Conservation (phyloP, 257 asterid species). For the Solanum megistacrolobum region DNA sequence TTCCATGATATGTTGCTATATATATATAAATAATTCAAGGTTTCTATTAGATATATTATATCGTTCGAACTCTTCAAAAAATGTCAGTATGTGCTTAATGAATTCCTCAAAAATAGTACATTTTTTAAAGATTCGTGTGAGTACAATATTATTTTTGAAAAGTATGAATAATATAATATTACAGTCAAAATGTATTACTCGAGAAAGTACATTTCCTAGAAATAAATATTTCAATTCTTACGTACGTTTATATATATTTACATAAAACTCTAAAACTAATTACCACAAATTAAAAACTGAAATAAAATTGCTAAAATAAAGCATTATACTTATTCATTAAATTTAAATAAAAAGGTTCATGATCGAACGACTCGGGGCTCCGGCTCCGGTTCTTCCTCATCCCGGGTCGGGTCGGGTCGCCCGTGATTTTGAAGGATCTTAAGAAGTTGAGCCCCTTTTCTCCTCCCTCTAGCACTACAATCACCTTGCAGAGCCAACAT, state of each 20-base stretch:
- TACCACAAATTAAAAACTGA: not conserved
- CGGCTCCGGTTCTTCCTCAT: not conserved
- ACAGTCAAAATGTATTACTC: not conserved
- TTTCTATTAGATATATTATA: not conserved
- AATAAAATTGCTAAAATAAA: not conserved
- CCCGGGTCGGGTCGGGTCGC: constrained; percentile 26
- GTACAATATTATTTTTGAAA: fast-evolving
- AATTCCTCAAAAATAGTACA: no score
- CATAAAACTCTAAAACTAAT: not conserved
- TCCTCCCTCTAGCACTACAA: constrained; percentile 59
- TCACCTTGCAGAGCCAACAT: constrained; percentile 64
- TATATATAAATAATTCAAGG: not conserved
- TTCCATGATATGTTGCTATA: not conserved
- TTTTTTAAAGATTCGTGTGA: no score
- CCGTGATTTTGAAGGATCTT: constrained; percentile 51
- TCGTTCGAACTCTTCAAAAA: not conserved
- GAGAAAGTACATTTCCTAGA: not conserved
- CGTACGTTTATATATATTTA: not conserved
- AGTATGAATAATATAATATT: not conserved
- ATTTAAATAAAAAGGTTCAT: not conserved
- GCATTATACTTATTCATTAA: not conserved
- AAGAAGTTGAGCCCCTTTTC: constrained; percentile 81
- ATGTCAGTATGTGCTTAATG: not conserved
- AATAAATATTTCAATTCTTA: not conserved
- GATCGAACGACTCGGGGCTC: not conserved